Conservation (phyloP, 257 asterid species). For the Nicotiana tabacum region DNA sequence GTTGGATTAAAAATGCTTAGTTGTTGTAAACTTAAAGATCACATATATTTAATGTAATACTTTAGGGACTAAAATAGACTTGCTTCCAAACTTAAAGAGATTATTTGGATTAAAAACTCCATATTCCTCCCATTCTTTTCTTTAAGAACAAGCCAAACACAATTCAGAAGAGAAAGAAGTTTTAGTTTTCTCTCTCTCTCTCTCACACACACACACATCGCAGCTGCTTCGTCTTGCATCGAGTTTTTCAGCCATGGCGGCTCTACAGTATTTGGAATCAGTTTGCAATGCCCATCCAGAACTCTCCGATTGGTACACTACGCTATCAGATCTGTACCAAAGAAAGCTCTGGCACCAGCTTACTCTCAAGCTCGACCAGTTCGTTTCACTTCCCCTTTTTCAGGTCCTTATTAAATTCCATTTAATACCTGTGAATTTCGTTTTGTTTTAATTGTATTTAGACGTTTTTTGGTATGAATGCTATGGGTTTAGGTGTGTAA, state of each 20-base stretch:
- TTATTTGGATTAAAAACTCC: neutral
- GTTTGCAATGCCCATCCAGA: conserved; percentile 69
- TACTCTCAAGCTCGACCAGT: conserved; percentile 88
- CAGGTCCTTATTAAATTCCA: conserved; percentile 43
- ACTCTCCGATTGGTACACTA: conserved; percentile 76
- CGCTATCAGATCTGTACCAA: conserved; percentile 94
- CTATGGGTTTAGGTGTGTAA: neutral
- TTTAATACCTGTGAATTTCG: neutral
- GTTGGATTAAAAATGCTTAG: too few relatives aligned
- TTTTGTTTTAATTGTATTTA: neutral
- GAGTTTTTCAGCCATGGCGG: conserved; percentile 53
- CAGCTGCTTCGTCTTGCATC: conserved; percentile 1
- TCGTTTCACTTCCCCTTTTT: conserved; percentile 72
- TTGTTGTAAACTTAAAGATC: neutral
- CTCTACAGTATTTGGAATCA: conserved; percentile 72
- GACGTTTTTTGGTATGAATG: neutral
- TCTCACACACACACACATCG: neutral
- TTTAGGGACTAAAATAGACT: neutral
- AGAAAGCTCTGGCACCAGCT: conserved; percentile 98
- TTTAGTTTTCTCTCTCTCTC: too few relatives aligned
- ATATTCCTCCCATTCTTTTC: neutral
- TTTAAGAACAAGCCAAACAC: neutral
- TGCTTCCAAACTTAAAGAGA: neutral
- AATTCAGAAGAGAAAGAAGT: neutral
- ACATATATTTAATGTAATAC: neutral